A percentile compares a stretch with the other conserved stretches of the same genome.
Conservation (phyloP, 257 asterid genomes). For the Anisodus acutangulus region DNA sequence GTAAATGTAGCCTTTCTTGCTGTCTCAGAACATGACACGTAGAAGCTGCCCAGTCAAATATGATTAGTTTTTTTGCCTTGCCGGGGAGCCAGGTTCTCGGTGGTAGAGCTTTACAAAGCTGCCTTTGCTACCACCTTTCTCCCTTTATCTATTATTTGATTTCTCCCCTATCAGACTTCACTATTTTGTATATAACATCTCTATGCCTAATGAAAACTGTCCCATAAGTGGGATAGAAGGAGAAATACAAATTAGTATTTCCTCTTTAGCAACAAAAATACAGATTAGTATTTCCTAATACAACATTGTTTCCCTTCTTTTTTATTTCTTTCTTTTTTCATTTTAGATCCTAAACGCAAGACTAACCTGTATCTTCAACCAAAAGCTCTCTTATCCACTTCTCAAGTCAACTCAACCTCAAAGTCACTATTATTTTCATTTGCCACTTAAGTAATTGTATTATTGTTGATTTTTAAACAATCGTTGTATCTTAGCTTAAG, state of each 20-base stretch:
- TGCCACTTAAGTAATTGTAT: neutral
- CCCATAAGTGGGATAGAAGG: neutral
- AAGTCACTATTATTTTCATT: neutral
- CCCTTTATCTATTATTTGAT: neutral
- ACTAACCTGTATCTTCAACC: neutral
- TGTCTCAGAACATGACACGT: neutral
- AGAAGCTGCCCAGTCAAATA: neutral
- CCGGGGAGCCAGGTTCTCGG: neutral
- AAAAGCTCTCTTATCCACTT: neutral
- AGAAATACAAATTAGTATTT: neutral
- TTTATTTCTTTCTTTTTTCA: neutral
- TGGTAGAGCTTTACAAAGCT: neutral
- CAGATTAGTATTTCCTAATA: neutral
- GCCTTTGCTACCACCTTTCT: neutral
- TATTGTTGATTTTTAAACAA: neutral
- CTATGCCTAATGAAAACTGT: neutral
- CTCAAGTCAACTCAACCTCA: conserved; percentile 16
- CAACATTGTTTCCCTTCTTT: neutral
- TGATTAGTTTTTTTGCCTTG: neutral
- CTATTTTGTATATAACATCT: neutral
- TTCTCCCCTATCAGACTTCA: neutral
- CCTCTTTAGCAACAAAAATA: too few species aligned
- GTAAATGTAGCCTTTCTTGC: neutral
- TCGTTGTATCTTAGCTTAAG: neutral
- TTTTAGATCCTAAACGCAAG: neutral